These are phyloP conservation scores for Cenchrus fungigraminus DNA, from an alignment of 176 grass and related monocot genomes.

Conservation along the genomic window DNA sequence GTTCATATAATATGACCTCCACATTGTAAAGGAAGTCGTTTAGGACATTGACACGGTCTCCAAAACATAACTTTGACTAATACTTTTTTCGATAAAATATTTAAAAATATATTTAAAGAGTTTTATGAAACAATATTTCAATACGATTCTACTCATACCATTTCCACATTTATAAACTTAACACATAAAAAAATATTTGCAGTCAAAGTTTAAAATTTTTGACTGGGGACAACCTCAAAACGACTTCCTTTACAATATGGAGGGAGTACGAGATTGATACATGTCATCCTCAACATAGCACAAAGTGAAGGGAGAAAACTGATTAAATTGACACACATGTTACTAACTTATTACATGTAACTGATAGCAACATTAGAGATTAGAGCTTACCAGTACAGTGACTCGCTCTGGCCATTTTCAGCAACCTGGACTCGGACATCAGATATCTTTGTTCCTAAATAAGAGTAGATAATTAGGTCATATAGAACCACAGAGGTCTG, in stretches of 20 bases:
- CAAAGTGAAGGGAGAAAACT: neutral
- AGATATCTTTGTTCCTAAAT: slow-evolving; percentile 76
- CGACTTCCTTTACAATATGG: neutral
- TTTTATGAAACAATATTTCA: too few species aligned
- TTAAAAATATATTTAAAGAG: too few species aligned
- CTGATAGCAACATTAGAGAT: slow-evolving; percentile 24
- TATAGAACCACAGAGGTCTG: slow-evolving; percentile 1
- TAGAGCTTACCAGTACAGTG: slow-evolving; percentile 74
- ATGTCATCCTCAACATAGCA: neutral
- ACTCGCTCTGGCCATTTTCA: slow-evolving; percentile 60
- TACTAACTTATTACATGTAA: slow-evolving; percentile 29
- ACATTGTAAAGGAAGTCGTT: too few species aligned
- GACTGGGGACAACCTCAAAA: too few species aligned
- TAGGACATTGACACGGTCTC: too few species aligned
- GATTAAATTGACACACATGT: slow-evolving; percentile 14
- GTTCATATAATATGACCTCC: neutral
- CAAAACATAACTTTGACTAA: too few species aligned
- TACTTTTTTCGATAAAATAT: too few species aligned
- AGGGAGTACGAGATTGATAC: neutral
- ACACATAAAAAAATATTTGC: too few species aligned
- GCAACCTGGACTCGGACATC: slow-evolving; percentile 68
- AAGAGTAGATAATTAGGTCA: slow-evolving; percentile 38
- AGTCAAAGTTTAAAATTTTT: too few species aligned
- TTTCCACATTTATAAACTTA: too few species aligned
- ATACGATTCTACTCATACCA: too few species aligned